Evolutionary conservation across 345 rosid genomes (phyloP).

Genomic region (Alliaria petiolata): DNA sequence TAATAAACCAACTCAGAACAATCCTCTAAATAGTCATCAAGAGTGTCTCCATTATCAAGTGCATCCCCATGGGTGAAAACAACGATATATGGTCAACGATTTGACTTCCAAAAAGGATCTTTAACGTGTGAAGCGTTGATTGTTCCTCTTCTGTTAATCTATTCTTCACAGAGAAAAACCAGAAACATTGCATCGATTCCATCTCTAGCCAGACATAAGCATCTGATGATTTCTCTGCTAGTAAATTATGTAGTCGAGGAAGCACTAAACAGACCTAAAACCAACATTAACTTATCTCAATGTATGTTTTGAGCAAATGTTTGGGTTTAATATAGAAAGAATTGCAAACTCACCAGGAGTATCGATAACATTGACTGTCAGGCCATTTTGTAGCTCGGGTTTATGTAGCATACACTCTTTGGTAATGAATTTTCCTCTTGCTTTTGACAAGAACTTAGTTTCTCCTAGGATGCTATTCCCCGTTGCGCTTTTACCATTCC

Average conservation of each 20-base stretch:
- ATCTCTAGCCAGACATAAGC: conserved; percentile 12
- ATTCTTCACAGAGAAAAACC: conserved; percentile 22
- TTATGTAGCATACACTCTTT: conserved; percentile 14
- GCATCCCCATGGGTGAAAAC: conserved; percentile 32
- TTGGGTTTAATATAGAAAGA: background rate
- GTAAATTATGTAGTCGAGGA: conserved; percentile 10
- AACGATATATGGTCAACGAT: conserved; percentile 24
- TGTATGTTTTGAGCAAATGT: background rate
- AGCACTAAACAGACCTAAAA: conserved; percentile 32
- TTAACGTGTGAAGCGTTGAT: conserved; percentile 5
- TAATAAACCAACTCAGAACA: conserved; percentile 15
- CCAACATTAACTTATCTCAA: background rate
- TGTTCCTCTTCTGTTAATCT: conserved; percentile 30
- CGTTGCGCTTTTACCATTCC: too few relatives aligned
- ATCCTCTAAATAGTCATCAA: conserved; percentile 23
- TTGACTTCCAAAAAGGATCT: conserved; percentile 15
- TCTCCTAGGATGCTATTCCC: too few relatives aligned
- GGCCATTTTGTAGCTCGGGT: conserved; percentile 49
- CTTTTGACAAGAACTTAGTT: too few relatives aligned
- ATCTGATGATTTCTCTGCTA: conserved; percentile 20
- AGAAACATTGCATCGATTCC: conserved; percentile 32
- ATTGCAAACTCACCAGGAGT: conserved; percentile 63
- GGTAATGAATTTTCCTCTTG: conserved; percentile 32
- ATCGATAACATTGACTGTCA: conserved; percentile 65
- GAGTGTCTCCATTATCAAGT: conserved; percentile 10